Conservation (phyloP, 305 asterid genomes). For the Petunia hybrid region DNA sequence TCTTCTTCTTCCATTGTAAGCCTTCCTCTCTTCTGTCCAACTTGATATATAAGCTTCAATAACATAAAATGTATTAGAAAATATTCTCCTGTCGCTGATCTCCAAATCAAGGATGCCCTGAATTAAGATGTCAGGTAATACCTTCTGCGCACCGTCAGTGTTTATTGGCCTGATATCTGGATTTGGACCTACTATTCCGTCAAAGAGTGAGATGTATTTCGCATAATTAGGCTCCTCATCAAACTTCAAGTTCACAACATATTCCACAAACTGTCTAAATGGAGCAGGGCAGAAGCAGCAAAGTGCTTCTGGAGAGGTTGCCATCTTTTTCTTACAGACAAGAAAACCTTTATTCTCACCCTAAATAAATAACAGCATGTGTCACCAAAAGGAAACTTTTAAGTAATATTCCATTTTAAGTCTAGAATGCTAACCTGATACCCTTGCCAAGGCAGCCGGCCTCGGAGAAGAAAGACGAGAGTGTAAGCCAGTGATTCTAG, state of each 20-base stretch:
- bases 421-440: slow-evolving; percentile 62
- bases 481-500: slow-evolving; percentile 97
- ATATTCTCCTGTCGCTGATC: neutral
- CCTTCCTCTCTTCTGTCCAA: slow-evolving; percentile 89
- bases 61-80: slow-evolving; percentile 27
- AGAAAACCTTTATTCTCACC: slow-evolving; percentile 94
- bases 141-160: slow-evolving; percentile 98
- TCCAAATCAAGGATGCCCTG: neutral
- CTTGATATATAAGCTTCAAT: slow-evolving; percentile 74
- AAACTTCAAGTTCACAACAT: slow-evolving; percentile 83
- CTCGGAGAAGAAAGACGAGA: slow-evolving; percentile 78
- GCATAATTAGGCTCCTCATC: slow-evolving; percentile 97
- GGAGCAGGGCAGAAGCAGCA: slow-evolving; percentile 87
- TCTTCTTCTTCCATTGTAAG: slow-evolving; percentile 68
- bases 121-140: slow-evolving; percentile 30
- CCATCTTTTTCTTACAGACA: slow-evolving; percentile 95
- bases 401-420: slow-evolving; percentile 9
- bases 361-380: slow-evolving; percentile 46
- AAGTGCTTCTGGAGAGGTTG: slow-evolving; percentile 75
- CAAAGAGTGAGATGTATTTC: slow-evolving; percentile 77
- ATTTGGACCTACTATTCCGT: slow-evolving; percentile 76
- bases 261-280: slow-evolving; percentile 69
- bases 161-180: slow-evolving; percentile 83
- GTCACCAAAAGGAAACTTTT: neutral
- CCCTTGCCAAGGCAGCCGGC: slow-evolving; percentile 98